A percentile compares a stretch with the other conserved stretches of the same genome.
Conservation (phyloP, 2,329 filamentous ascomycete species). For the Trichoderma sp. region DNA sequence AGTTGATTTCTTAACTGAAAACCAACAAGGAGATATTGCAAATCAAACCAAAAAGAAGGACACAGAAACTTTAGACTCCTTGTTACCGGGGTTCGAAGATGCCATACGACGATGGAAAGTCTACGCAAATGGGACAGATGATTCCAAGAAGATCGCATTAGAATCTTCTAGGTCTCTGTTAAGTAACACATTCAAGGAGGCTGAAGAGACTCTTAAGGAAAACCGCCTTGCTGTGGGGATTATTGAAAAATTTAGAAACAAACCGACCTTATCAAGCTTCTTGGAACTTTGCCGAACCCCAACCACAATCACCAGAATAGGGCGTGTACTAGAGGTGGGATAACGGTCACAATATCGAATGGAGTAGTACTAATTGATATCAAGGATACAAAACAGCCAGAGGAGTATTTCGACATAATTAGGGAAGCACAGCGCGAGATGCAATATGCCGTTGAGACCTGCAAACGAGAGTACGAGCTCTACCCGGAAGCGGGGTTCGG, state of each 20-base stretch:
- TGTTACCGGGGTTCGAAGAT: not conserved
- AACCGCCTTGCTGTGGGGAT: too few species aligned
- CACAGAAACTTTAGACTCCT: not conserved
- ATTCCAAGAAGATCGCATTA: too few species aligned
- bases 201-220: too few species aligned
- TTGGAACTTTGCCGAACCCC: too few species aligned
- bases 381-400: not conserved
- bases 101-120: not conserved
- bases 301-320: too few species aligned
- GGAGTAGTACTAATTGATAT: not conserved
- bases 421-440: not conserved
- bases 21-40: not conserved
- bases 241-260: too few species aligned
- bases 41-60: not conserved
- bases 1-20: not conserved
- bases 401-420: not conserved
- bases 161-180: too few species aligned
- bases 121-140: not conserved
- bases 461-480: not conserved
- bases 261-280: too few species aligned
- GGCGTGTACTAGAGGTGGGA: not conserved
- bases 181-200: too few species aligned
- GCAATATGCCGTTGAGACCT: not conserved
- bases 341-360: not conserved
- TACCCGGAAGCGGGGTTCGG: not conserved